Conservation (phyloP, 2,329 filamentous ascomycete genomes). For the Epichloe brachyelytri region DNA sequence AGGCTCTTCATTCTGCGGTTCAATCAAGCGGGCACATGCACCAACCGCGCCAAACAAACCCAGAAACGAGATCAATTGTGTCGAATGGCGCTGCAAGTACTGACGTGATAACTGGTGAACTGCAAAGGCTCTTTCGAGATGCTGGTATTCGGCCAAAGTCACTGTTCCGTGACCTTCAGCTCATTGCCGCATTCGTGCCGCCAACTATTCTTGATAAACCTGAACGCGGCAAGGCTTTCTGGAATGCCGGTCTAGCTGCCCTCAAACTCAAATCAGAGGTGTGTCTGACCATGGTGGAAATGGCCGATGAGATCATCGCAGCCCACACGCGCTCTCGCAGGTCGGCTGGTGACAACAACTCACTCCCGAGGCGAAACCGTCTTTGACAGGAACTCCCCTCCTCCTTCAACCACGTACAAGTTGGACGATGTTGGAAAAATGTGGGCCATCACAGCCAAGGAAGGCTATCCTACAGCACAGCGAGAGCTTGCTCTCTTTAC, state of each 20-base stretch:
- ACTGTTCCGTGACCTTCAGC: constrained; percentile 70
- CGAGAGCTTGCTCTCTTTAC: constrained; percentile 84
- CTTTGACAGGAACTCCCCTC: constrained; percentile 30
- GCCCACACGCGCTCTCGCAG: constrained; percentile 53
- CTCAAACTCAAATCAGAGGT: constrained; percentile 81
- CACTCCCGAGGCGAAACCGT: constrained; percentile 18
- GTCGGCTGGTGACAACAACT: constrained; percentile 21
- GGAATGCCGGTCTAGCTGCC: constrained; percentile 79
- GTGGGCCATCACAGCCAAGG: constrained; percentile 87
- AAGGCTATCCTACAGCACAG: constrained; percentile 72
- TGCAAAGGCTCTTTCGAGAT: constrained; percentile 56
- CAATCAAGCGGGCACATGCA: constrained; percentile 19
- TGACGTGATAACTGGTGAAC: constrained; percentile 51
- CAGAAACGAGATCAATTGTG: constrained; percentile 35
- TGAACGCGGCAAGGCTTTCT: constrained; percentile 66
- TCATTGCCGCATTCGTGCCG: constrained; percentile 54
- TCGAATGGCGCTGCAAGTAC: constrained; percentile 40
- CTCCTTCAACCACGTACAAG: constrained; percentile 48
- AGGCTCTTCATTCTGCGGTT: constrained; percentile 25
- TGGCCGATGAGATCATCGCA: constrained; percentile 40
- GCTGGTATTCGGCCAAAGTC: constrained; percentile 61
- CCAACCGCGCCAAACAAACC: constrained; percentile 27
- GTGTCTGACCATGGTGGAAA: constrained; percentile 63
- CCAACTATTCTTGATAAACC: constrained; percentile 46
- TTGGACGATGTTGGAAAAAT: constrained; percentile 76